Conservation (phyloP, 352 stramenopile species). For the Thalassiosira hispida region DNA sequence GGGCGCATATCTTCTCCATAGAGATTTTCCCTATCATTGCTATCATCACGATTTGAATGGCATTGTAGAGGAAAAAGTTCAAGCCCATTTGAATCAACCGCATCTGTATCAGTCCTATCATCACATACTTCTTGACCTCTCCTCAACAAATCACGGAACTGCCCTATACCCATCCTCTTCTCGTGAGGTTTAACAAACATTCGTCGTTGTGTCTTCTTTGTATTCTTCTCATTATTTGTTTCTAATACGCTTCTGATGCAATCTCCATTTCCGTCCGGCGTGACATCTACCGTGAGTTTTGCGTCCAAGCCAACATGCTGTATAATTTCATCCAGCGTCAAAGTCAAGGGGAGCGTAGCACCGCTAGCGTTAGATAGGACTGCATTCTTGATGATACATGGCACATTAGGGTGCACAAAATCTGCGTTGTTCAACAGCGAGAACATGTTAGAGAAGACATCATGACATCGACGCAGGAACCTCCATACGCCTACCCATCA, state of each 20-base stretch:
- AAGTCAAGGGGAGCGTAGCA: slow-evolving; percentile 16
- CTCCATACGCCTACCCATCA: too few relatives aligned
- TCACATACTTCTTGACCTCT: not conserved
- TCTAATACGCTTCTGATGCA: slow-evolving; percentile 61
- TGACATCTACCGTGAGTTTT: slow-evolving; percentile 76
- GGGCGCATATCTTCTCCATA: not conserved
- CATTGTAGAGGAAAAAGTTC: slow-evolving; percentile 4
- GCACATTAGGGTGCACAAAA: slow-evolving; percentile 62
- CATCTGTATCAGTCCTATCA: slow-evolving; percentile 1
- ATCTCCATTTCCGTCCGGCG: slow-evolving; percentile 84
- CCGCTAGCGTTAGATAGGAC: slow-evolving; percentile 22
- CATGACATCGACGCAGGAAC: too few relatives aligned
- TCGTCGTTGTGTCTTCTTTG: slow-evolving; percentile 15
- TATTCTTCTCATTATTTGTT: slow-evolving; percentile 15
- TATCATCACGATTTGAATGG: not conserved
- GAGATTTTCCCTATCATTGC: slow-evolving; percentile 7
- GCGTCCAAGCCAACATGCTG: slow-evolving; percentile 38
- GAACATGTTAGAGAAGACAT: not conserved
- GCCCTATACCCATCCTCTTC: slow-evolving; percentile 65
- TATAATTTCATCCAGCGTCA: slow-evolving; percentile 77
- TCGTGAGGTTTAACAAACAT: slow-evolving; percentile 82
- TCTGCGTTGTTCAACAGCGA: slow-evolving; percentile 34
- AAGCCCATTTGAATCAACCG: slow-evolving; percentile 24
- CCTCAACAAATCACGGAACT: slow-evolving; percentile 66
- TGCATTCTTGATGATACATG: slow-evolving; percentile 80